Percentiles rank a stretch among this genome's conserved stretches.
Evolutionary conservation across 2,329 filamentous ascomycete genomes (phyloP).

Genomic region (Botrytis byssoidea): DNA sequence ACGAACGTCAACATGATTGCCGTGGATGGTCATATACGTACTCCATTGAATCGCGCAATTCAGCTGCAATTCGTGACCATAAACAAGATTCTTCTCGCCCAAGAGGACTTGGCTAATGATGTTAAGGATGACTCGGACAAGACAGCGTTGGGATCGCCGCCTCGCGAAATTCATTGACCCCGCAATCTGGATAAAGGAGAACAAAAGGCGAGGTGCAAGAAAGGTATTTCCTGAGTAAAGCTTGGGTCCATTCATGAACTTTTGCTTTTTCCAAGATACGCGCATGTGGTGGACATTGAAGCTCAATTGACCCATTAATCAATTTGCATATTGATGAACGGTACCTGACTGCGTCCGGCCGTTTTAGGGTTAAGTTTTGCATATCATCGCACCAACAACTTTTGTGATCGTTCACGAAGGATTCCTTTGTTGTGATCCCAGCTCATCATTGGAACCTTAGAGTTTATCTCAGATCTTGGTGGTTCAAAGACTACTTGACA

Average conservation of each 20-base stretch:
- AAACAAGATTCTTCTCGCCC: background rate
- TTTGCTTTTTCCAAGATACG: background rate
- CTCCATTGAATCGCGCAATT: background rate
- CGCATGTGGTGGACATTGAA: background rate
- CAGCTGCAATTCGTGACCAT: background rate
- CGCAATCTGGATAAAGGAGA: background rate
- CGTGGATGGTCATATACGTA: background rate
- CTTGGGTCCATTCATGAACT: background rate
- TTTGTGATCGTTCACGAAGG: background rate
- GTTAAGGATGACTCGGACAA: background rate
- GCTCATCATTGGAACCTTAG: background rate
- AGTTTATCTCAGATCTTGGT: background rate
- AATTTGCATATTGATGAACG: background rate
- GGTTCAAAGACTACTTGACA: no score
- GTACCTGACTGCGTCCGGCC: no score
- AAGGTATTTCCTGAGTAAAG: background rate
- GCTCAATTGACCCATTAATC: background rate
- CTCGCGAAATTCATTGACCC: background rate
- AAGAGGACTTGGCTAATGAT: background rate
- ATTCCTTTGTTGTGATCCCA: background rate
- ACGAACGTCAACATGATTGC: background rate
- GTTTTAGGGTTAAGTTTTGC: background rate
- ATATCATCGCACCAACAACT: background rate
- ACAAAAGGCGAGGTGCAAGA: background rate
- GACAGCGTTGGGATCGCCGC: background rate